Evolutionary conservation across 1,139 yeast genomes (phyloP).

Genomic region (Suhomyces terraborum): DNA sequence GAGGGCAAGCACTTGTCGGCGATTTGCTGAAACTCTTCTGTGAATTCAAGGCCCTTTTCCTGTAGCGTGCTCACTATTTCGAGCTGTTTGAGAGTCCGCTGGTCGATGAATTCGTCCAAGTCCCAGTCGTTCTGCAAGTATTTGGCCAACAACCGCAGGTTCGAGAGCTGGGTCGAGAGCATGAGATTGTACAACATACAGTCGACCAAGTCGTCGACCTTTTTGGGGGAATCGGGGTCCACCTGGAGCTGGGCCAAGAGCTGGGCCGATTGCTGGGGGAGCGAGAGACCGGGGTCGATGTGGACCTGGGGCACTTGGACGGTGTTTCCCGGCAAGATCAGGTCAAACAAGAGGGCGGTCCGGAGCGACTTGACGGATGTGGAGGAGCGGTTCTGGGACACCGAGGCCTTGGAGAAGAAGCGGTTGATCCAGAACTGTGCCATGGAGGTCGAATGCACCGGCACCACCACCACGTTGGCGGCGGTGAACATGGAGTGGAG

Average conservation of each 20-base stretch:
- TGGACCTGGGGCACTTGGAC: too few relatives aligned
- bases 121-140: constrained; percentile 12
- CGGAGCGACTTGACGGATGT: constrained; percentile 25
- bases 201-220: constrained; percentile 46
- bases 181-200: constrained; percentile 39
- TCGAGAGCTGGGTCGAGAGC: constrained; percentile 26
- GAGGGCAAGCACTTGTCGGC: too few relatives aligned
- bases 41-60: constrained; percentile 11
- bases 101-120: constrained; percentile 11
- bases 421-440: constrained; percentile 42
- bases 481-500: constrained; percentile 27
- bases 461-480: constrained; percentile 23
- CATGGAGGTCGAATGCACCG: constrained; percentile 41
- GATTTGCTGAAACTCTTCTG: constrained; percentile 2
- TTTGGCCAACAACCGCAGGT: constrained; percentile 16
- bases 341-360: constrained; percentile 21
- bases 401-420: constrained; percentile 26
- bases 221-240: constrained; percentile 17
- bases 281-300: constrained; percentile 8
- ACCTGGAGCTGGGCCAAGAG: constrained; percentile 16
- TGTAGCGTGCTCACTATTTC: constrained; percentile 10
- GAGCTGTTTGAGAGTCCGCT: constrained; percentile 7
- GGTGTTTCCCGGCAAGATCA: too few relatives aligned
- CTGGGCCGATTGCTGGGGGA: constrained; percentile 10
- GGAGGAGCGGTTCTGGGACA: constrained; percentile 9